A percentile compares a stretch with the other conserved stretches of the same genome.
phyloP scores from a whole-genome alignment of 805 yeast species.

The Spathaspora gorwiae region DNA sequence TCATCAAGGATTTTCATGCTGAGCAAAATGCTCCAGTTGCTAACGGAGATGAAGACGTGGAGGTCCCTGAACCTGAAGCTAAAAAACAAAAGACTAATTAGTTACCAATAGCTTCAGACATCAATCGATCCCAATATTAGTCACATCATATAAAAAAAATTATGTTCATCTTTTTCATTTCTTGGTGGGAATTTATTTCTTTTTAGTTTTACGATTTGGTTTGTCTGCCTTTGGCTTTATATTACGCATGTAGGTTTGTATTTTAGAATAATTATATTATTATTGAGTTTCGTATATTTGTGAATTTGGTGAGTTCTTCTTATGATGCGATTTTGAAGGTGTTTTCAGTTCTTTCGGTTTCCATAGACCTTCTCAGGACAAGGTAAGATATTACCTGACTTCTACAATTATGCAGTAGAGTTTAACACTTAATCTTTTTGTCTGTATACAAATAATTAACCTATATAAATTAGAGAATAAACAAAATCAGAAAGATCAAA shows the following conservation, averaged over 20 bases:
- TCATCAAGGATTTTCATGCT: slow-evolving; percentile 51
- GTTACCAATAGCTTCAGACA: neutral
- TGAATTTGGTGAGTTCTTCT: too few relatives aligned
- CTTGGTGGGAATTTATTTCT: neutral
- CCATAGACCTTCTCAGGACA: too few relatives aligned
- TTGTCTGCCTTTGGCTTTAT: neutral
- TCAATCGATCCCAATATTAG: neutral
- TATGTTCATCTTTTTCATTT: neutral
- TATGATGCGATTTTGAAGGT: too few relatives aligned
- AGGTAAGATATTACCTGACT: too few relatives aligned
- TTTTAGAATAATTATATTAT: neutral
- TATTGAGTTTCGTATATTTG: too few relatives aligned
- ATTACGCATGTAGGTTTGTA: neutral
- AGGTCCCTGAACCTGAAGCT: slow-evolving; percentile 29
- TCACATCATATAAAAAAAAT: too few relatives aligned
- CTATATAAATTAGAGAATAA: too few relatives aligned
- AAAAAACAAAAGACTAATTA: slow-evolving; percentile 31
- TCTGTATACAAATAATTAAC: too few relatives aligned
- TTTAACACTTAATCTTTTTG: too few relatives aligned
- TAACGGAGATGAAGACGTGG: slow-evolving; percentile 18
- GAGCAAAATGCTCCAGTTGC: slow-evolving; percentile 25
- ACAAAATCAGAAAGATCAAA: too few relatives aligned
- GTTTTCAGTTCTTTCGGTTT: too few relatives aligned
- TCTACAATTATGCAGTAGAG: too few relatives aligned
- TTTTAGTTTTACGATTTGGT: neutral